Conservation (phyloP, 2,329 filamentous ascomycete genomes). For the Arthrobotrys musiformis region DNA sequence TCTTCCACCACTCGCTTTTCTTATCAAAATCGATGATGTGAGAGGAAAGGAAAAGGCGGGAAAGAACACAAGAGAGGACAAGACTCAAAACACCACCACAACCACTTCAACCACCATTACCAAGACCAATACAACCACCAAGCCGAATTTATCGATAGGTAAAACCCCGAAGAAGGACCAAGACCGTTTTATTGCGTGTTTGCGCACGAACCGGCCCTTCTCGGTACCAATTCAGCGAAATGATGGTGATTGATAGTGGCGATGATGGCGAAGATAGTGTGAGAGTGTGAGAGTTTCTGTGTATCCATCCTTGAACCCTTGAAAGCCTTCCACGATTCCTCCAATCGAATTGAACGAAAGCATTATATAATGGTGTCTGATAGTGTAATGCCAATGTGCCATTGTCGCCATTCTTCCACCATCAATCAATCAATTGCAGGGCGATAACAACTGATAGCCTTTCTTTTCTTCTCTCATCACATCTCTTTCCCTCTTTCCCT, state of each 20-base stretch:
- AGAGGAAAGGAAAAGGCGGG: background rate
- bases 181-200: slow-evolving; percentile 16
- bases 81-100: background rate
- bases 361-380: slow-evolving; percentile 7
- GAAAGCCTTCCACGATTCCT: slow-evolving; percentile 3
- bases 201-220: slow-evolving; percentile 30
- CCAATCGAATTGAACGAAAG: slow-evolving; percentile 42
- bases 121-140: background rate
- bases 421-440: slow-evolving; percentile 38
- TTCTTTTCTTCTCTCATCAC: background rate
- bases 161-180: slow-evolving; percentile 10
- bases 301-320: slow-evolving; percentile 5
- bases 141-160: slow-evolving; percentile 8
- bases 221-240: slow-evolving; percentile 30
- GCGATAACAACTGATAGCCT: slow-evolving; percentile 32
- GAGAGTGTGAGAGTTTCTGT: background rate
- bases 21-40: slow-evolving; percentile 4
- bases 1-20: slow-evolving; percentile 23
- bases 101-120: background rate
- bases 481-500: background rate
- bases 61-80: background rate
- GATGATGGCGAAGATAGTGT: background rate
- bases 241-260: too few species aligned
- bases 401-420: slow-evolving; percentile 39
- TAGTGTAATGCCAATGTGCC: slow-evolving; percentile 28